Base-by-base conservation (phyloP, 202 grass and related monocot species). In the Setaria viridis region DNA sequence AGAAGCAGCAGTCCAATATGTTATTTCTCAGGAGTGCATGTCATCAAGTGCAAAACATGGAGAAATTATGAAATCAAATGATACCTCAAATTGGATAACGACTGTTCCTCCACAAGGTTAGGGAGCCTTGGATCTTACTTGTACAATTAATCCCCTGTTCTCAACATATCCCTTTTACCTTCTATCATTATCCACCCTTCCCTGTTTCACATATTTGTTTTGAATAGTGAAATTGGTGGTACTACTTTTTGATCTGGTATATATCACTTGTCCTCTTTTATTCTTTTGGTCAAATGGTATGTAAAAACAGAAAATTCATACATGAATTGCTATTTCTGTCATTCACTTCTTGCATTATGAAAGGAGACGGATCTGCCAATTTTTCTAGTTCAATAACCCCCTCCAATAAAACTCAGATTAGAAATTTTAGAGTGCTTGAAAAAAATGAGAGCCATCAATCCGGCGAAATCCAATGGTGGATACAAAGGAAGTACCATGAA, bases 1-100 rank as follows among this genome's bases (percentile, higher is more conserved):
- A 91, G 89, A 99, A 82, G 77, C 82, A 71, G 86, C 93, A 62
- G 87, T 90, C 20, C 91, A 91, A 68, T 96, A 89, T 91, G 73
- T 96, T 50, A 87, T 94, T 87, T 91, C 90, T 62, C 84, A 79
- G 74, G 81, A 85, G 63, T 80, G 66, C 65, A 77, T 85, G 58
- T 81, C 64, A 72, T 82, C 65, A 13, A 80, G 50, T 90, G 85
- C 77, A 69, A 81, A 51, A 78, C 87, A 76, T 79, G 88, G 75
- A 85, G 86, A 93, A 89, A 75, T 76, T 70, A 83, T 84, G 69
- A 84, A 86, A 74, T 80, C 78, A 35, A 81, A 91, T 55, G 71
- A 79, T 72, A 88, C 85, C 50, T 81, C 78, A 77, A 88, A 82
- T 75, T 79, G 86, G 86, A 83, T 82, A 68, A 41, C 39, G 39